Percentiles rank a stretch among this genome's conserved stretches.
Evolutionary conservation across 768 basidiomycete genomes (phyloP).

Genomic region (Coprinellus micaceus): DNA sequence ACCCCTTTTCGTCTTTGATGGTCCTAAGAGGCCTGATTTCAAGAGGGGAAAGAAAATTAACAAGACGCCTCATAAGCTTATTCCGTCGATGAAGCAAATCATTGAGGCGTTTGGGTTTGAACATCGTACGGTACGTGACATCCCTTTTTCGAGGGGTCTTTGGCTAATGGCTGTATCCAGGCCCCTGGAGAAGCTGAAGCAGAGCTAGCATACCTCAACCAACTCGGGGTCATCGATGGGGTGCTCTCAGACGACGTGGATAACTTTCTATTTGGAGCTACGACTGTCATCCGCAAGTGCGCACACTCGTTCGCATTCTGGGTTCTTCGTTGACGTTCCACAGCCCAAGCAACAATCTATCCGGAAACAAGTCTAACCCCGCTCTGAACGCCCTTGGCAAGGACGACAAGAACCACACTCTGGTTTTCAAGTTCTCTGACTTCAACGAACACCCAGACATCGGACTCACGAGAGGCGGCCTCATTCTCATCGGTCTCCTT

Average conservation of each 20-base stretch:
- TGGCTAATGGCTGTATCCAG: constrained; percentile 34
- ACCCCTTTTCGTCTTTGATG: constrained; percentile 91
- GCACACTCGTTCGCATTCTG: constrained; percentile 19
- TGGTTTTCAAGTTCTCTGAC: constrained; percentile 38
- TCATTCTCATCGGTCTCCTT: constrained; percentile 79
- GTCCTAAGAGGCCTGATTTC: constrained; percentile 73
- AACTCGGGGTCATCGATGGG: constrained; percentile 79
- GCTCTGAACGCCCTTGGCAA: constrained; percentile 62
- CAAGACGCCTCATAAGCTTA: constrained; percentile 58
- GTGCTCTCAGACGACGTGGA: constrained; percentile 93
- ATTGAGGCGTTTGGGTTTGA: constrained; percentile 80
- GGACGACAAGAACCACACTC: constrained; percentile 70
- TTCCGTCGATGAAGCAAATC: constrained; percentile 73
- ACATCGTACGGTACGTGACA: constrained; percentile 55
- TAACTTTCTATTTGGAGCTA: constrained; percentile 86
- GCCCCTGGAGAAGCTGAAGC: constrained; percentile 96
- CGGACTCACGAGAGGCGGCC: constrained; percentile 60
- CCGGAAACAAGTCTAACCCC: constrained; percentile 65
- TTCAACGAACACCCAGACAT: constrained; percentile 40
- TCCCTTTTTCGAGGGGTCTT: background rate
- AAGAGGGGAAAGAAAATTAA: constrained; percentile 77
- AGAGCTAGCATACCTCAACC: constrained; percentile 83
- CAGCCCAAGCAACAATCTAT: constrained; percentile 69
- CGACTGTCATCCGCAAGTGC: constrained; percentile 80
- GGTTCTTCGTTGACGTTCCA: background rate